phyloP scores from a whole-genome alignment of 345 rosid genomes.

The Salix purpurea region DNA sequence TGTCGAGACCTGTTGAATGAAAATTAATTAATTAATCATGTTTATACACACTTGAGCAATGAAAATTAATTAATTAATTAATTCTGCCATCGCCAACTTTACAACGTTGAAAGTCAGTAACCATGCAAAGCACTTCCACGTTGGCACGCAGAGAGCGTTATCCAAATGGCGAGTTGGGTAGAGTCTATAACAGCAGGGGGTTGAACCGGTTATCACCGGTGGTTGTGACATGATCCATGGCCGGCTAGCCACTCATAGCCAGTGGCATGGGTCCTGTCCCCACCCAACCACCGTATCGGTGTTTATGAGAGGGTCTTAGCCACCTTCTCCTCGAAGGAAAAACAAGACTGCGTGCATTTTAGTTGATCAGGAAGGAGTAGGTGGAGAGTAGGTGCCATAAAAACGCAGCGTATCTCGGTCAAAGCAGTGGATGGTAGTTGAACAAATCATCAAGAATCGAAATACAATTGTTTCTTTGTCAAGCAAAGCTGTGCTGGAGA shows the following conservation, averaged over 20 bases:
- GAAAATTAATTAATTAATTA: too few species aligned
- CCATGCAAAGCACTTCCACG: too few species aligned
- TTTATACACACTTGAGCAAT: too few species aligned
- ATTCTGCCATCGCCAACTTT: too few species aligned
- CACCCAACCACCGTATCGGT: neutral
- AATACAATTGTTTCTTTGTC: conserved; percentile 17
- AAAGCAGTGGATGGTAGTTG: conserved; percentile 17
- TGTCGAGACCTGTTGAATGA: neutral
- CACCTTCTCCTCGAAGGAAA: conserved; percentile 16
- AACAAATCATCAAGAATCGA: conserved; percentile 13
- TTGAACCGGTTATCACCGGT: conserved; percentile 2
- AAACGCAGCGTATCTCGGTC: conserved; percentile 6
- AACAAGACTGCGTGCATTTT: neutral
- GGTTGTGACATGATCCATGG: neutral
- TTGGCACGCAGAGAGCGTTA: neutral
- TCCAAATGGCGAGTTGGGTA: neutral
- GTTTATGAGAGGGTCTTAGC: neutral
- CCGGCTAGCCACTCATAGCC: neutral
- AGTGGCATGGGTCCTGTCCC: neutral
- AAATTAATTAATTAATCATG: too few species aligned
- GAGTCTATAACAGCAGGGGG: neutral
- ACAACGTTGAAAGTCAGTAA: too few species aligned
- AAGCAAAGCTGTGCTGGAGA: conserved; percentile 23
- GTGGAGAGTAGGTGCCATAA: neutral
- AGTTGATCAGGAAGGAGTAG: conserved; percentile 12